Evolutionary conservation across 2,329 filamentous ascomycete species (phyloP), one percentile per base, ranked within the genome.

Genomic region (Hawksworthiomyces lignivorus): DNA sequence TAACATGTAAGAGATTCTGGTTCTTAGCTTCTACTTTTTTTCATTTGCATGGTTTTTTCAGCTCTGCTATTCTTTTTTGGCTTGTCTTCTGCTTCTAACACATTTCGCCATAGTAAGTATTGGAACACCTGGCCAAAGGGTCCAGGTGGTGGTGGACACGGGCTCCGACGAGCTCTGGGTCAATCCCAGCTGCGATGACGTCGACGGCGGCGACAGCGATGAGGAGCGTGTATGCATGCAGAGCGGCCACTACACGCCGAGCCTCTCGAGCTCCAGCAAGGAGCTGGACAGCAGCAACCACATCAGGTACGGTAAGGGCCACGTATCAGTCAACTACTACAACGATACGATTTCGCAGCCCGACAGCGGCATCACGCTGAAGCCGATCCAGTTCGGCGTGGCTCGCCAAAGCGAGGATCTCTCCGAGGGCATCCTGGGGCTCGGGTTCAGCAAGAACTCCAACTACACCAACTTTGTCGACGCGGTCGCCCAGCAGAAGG

Each of bases 101-200:
- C n/a, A n/a, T n/a, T n/a, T n/a, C n/a, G 12, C 24, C 15, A 15
- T 39, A 63, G 58, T 71, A 47, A 58, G 58, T 37, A 63, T 75
- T 31, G 72, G 72, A 32, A 72, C 64, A 3, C 71, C 72, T 10
- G 56, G 62, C 2, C 71, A 75, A 45, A 50, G 55, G 3, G 61
- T 73, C 38, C 64, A 59, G 39, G 67, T 72, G 19, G 67, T 69
- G 40, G 53, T 75, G 43, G 72, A 75, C 52, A 74, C 72, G 1
- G 70, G 72, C 29, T 73, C 69, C 19, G 71, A 68, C 48, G 71
- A 75, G 56, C 62, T 75, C 24, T 75, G 71, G 71, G 68, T 74
- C 6, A 83, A 84, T 51, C 69, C 75, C 0, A 65, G 69, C 37
- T 73, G 69, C 51, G 73, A 69, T 10, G 53, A 53, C 2, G 46